Conservation (phyloP, 345 rosid genomes). For the Corymbia maculata region DNA sequence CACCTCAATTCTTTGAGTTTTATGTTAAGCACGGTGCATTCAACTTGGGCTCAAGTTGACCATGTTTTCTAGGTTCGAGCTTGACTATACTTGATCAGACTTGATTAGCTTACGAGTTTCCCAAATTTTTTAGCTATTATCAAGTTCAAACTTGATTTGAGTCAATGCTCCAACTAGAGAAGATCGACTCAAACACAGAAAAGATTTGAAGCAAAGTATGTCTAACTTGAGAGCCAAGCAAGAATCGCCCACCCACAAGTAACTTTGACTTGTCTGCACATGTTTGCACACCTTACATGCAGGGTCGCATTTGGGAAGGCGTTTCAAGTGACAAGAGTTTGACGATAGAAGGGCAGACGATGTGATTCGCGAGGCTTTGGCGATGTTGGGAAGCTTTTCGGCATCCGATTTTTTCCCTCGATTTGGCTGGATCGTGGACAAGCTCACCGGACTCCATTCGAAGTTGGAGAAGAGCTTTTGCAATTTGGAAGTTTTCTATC, state of each 20-base stretch:
- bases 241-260: background rate
- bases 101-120: background rate
- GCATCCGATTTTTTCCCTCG: slow-evolving; percentile 9
- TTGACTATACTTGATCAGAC: background rate
- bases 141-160: background rate
- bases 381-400: background rate
- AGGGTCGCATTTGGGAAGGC: slow-evolving; percentile 17
- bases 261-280: background rate
- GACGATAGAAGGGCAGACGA: background rate
- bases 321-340: slow-evolving; percentile 4
- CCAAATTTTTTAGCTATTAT: background rate
- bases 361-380: background rate
- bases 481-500: background rate
- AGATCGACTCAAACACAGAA: background rate
- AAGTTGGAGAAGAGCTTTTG: slow-evolving; percentile 2
- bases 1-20: background rate
- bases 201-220: background rate
- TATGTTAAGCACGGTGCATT: background rate
- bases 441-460: background rate
- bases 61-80: background rate
- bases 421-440: slow-evolving; percentile 16
- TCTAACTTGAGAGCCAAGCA: background rate
- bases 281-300: background rate
- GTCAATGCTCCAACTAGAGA: background rate
- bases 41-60: background rate